A percentile compares a stretch with the other conserved stretches of the same genome.
These are phyloP conservation scores for Physcomitrellopsis africana DNA, from an alignment of 225 moss, liverwort and hornwort genomes.

Conservation along the genomic window DNA sequence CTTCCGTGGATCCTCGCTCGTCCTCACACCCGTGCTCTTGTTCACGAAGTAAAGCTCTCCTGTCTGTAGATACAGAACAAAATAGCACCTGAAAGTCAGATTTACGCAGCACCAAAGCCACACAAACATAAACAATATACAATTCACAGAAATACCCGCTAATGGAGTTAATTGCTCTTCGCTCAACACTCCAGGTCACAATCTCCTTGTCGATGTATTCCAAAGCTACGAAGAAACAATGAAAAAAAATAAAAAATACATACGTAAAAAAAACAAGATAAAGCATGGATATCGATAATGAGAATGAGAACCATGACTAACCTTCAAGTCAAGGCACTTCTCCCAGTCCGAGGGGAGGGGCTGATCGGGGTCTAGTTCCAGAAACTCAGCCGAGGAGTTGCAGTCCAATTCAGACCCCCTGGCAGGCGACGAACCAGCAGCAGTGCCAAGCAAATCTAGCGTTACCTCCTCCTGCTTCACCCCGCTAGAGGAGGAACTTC, in stretches of 20 bases:
- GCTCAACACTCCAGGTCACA: no score
- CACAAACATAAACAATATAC: background rate
- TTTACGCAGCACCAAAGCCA: background rate
- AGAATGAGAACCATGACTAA: background rate
- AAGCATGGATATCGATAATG: background rate
- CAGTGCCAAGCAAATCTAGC: conserved; percentile 56
- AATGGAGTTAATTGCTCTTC: background rate
- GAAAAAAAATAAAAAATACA: background rate
- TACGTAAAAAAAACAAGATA: background rate
- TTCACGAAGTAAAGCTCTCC: conserved; percentile 68
- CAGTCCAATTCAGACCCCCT: conserved; percentile 32
- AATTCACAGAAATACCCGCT: background rate
- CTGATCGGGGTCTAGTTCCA: conserved; percentile 71
- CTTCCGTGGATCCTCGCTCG: conserved; percentile 55
- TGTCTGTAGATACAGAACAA: conserved; percentile 29
- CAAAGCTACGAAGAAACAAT: no score
- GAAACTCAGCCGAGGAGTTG: conserved; percentile 51
- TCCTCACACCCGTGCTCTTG: conserved; percentile 45
- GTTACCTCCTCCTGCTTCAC: conserved; percentile 41
- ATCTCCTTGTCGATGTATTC: no score
- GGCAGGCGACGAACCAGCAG: background rate
- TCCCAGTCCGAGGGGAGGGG: conserved; percentile 64
- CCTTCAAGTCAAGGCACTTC: conserved; percentile 79
- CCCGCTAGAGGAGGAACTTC: background rate
- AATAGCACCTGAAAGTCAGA: background rate